Base-by-base conservation (phyloP, 768 basidiomycete species). In the Russula vinacea region DNA sequence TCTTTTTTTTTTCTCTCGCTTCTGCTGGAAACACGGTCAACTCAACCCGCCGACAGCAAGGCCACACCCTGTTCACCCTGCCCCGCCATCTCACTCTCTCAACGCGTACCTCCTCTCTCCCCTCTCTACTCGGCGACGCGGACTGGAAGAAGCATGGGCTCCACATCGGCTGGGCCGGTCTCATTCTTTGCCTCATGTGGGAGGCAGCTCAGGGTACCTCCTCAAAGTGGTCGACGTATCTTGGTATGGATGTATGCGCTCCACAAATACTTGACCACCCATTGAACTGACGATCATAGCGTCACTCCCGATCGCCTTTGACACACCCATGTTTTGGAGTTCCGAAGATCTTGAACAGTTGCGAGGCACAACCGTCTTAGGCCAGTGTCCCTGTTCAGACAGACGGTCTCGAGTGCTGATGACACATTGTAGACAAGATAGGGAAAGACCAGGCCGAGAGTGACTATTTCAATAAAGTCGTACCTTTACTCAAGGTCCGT, bases 101-200 rank as follows among this genome's bases (percentile, higher is more conserved):
- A 0, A 87, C 86, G 6, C 83, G 85, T 32, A 94, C 92, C 2
- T 92, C 89, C 1, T 60, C 74, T 1, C 81, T 98, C 1, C 86
- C 85, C 1, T 57, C 73, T 17, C 77, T 78, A 3, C 79, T 98
- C 52, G 86, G 88, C 19, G 56, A 75, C 8, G 78, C 80, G 13
- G 81, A 80, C 35, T 98, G 94, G 94, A 83, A 77, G 67, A 74
- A 73, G 26, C 73, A 78, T 61, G 75, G 77, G 22, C 74, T 98
- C 62, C 79, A 87, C 56, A 75, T 82, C 61, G 87, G 93, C 9
- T 99, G 97, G 97, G 78, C 82, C 1, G 89, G 89, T 3, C 76
- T 98, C 51, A 98, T 99, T 63, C 78, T 98, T 44, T 91, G 88
- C 67, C 89, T 99, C 86, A 92, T 98, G 90, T 97, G 92, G 90